phyloP scores from a whole-genome alignment of 306 rosid species.

The Cicer chorassanicum region DNA sequence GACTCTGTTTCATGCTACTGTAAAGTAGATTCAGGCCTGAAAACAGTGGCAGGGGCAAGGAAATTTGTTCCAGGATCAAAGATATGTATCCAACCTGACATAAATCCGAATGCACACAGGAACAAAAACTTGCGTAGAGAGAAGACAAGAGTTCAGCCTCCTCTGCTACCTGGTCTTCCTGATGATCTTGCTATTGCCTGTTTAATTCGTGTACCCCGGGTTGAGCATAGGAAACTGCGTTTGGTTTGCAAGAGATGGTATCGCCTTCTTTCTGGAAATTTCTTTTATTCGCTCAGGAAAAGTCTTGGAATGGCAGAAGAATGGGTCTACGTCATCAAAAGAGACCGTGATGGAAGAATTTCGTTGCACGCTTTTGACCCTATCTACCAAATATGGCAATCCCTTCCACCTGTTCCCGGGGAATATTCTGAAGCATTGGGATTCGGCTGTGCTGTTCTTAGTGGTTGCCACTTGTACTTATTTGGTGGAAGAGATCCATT shows the following conservation, averaged over 20 bases:
- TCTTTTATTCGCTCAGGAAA: slow-evolving; percentile 89
- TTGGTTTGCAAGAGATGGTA: slow-evolving; percentile 96
- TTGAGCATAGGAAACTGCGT: slow-evolving; percentile 90
- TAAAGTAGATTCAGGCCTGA: slow-evolving; percentile 93
- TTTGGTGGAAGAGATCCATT: slow-evolving; percentile 96
- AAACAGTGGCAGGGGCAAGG: slow-evolving; percentile 95
- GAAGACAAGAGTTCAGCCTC: slow-evolving; percentile 87
- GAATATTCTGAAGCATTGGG: slow-evolving; percentile 98
- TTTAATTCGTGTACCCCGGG: slow-evolving; percentile 90
- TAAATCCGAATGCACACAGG: slow-evolving; percentile 89
- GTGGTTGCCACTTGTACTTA: slow-evolving; percentile 95
- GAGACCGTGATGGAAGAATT: slow-evolving; percentile 94
- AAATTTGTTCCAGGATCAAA: slow-evolving; percentile 96
- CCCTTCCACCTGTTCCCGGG: slow-evolving; percentile 93
- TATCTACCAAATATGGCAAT: slow-evolving; percentile 94
- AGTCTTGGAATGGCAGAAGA: slow-evolving; percentile 99
- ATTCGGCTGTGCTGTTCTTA: slow-evolving; percentile 97
- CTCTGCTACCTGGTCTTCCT: slow-evolving; percentile 96
- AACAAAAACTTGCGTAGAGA: slow-evolving; percentile 79
- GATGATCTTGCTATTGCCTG: slow-evolving; percentile 99
- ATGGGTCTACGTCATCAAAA: slow-evolving; percentile 96
- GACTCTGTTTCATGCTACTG: slow-evolving; percentile 98
- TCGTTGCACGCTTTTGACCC: slow-evolving; percentile 99
- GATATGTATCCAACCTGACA: slow-evolving; percentile 96
- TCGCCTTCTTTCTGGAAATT: slow-evolving; percentile 90